phyloP scores from a whole-genome alignment of 192 early-diverging fungal species.

The Mortierella antarctica region DNA sequence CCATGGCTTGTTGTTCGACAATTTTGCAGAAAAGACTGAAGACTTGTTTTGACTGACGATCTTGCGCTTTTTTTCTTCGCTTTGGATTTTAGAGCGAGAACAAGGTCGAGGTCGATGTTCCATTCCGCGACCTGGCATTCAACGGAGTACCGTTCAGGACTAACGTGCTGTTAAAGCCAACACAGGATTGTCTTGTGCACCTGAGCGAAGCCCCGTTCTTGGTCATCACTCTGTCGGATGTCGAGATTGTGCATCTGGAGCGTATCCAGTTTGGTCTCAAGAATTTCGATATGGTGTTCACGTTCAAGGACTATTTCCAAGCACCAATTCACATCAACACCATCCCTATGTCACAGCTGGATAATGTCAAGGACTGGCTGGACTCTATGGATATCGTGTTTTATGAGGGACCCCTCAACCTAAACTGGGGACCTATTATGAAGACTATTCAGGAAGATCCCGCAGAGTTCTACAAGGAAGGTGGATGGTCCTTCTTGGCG shows the following conservation, averaged over 20 bases:
- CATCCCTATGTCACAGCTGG: conserved; percentile 90
- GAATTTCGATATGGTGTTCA: conserved; percentile 99
- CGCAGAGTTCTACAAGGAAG: conserved; percentile 88
- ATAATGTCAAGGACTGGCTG: conserved; percentile 96
- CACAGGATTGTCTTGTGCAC: conserved; percentile 96
- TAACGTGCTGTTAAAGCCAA: conserved; percentile 94
- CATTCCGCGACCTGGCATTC: conserved; percentile 94
- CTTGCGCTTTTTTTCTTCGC: conserved; percentile 1
- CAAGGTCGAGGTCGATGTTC: conserved; percentile 90
- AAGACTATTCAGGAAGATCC: conserved; percentile 97
- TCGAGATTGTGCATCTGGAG: conserved; percentile 96
- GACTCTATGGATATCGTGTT: conserved; percentile 92
- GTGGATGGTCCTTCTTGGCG: conserved; percentile 93
- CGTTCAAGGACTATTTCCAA: conserved; percentile 93
- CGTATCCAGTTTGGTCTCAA: conserved; percentile 95
- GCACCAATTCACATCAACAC: conserved; percentile 96
- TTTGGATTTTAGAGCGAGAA: conserved; percentile 68
- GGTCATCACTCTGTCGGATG: conserved; percentile 89
- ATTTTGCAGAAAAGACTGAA: background rate
- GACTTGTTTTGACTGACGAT: background rate
- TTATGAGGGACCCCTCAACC: conserved; percentile 93
- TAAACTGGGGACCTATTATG: conserved; percentile 98
- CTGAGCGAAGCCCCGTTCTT: conserved; percentile 94
- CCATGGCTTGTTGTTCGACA: background rate
- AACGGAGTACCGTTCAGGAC: conserved; percentile 92